phyloP scores from a whole-genome alignment of 148 eudicot genomes.

The Arbutus unedo region DNA sequence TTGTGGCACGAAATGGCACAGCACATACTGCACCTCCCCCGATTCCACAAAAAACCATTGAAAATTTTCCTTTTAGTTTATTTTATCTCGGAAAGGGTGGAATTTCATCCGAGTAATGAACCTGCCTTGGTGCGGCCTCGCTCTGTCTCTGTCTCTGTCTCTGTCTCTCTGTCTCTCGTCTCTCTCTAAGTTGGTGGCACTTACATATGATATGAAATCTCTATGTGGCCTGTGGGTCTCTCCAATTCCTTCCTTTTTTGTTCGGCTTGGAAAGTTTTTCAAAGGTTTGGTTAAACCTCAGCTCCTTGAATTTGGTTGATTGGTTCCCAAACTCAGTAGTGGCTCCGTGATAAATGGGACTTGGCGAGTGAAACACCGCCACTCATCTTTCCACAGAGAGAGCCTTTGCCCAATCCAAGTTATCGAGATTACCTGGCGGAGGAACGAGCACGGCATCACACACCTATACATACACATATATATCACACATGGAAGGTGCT shows the following conservation, averaged over 20 bases:
- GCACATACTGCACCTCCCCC: too few species aligned
- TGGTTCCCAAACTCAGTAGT: background rate
- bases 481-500: conserved; percentile 17
- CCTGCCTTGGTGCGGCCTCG: background rate
- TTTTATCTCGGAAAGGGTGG: too few species aligned
- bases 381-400: too few species aligned
- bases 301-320: conserved; percentile 1
- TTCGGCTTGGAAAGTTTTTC: background rate
- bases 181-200: background rate
- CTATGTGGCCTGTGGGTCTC: background rate
- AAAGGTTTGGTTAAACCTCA: background rate
- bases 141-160: background rate
- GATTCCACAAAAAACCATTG: too few species aligned
- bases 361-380: too few species aligned
- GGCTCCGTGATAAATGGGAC: background rate
- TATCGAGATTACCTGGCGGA: too few species aligned
- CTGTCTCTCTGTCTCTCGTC: background rate
- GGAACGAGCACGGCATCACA: too few species aligned
- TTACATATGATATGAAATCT: background rate
- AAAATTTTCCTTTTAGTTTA: too few species aligned
- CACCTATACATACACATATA: background rate
- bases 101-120: too few species aligned
- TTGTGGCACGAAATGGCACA: too few species aligned
- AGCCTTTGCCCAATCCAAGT: too few species aligned
- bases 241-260: background rate